phyloP scores from a whole-genome alignment of 73 alveolate genomes.

The Stentor roeselii region DNA sequence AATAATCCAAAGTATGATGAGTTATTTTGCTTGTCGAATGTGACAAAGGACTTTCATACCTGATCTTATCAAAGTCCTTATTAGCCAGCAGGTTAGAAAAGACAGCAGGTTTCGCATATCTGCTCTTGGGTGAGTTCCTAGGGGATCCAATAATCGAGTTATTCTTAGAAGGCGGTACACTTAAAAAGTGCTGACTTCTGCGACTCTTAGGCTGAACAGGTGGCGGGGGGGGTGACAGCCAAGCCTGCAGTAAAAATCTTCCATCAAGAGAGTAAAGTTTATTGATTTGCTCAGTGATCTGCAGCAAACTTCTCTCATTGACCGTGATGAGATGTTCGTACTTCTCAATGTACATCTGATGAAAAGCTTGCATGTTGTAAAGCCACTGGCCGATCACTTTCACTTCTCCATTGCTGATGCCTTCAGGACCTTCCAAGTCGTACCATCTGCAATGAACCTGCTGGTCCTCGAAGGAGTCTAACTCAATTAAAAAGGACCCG shows the following conservation, averaged over 20 bases:
- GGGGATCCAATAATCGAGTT: background rate
- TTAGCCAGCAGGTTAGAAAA: background rate
- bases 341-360: background rate
- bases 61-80: background rate
- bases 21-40: background rate
- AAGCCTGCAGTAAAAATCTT: background rate
- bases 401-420: constrained; percentile 23
- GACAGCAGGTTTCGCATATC: background rate
- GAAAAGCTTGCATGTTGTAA: background rate
- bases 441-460: constrained; percentile 28
- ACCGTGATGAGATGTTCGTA: background rate
- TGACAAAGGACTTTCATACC: constrained; percentile 15
- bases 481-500: background rate
- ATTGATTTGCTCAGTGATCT: constrained; percentile 7
- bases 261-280: constrained; percentile 12
- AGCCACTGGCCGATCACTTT: constrained; percentile 23
- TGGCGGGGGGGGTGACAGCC: constrained; percentile 15
- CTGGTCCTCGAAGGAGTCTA: constrained; percentile 18
- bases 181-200: background rate
- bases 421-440: constrained; percentile 31
- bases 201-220: background rate
- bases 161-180: constrained; percentile 9
- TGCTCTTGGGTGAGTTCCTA: background rate
- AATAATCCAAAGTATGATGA: background rate
- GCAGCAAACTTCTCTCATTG: background rate